These are phyloP conservation scores for Podila epigama DNA, from an alignment of 192 early-diverging fungal species.

Conservation along the genomic window DNA sequence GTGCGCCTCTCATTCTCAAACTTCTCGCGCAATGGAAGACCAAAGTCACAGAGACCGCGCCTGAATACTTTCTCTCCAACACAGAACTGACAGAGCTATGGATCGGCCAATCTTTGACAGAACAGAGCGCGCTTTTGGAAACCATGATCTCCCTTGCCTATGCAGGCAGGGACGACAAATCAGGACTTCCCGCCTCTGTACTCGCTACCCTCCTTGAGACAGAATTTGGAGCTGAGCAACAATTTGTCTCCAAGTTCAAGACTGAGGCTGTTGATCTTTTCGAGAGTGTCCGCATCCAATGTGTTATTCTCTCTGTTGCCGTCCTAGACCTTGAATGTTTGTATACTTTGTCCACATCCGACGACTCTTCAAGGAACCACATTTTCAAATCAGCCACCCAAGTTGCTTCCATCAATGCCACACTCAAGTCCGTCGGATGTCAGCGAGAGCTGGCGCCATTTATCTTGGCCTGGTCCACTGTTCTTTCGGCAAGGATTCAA, in stretches of 20 bases:
- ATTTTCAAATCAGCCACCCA: conserved; percentile 29
- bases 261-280: conserved; percentile 34
- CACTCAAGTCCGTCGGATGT: conserved; percentile 30
- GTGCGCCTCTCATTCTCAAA: conserved; percentile 6
- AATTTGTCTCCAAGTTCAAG: conserved; percentile 30
- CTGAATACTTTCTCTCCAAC: conserved; percentile 23
- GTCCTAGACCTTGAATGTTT: conserved; percentile 34
- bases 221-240: conserved; percentile 50
- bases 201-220: conserved; percentile 15
- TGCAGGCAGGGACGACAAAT: conserved; percentile 45
- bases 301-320: conserved; percentile 38
- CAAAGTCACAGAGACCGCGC: conserved; percentile 18
- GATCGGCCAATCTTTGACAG: conserved; percentile 51
- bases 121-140: conserved; percentile 54
- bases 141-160: conserved; percentile 34
- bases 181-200: conserved; percentile 17
- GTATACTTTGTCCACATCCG: conserved; percentile 17
- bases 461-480: conserved; percentile 55
- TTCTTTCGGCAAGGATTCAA: conserved; percentile 24
- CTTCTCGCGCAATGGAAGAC: conserved; percentile 16
- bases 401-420: conserved; percentile 36
- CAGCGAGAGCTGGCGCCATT: conserved; percentile 43
- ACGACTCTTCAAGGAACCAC: conserved; percentile 6
- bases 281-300: conserved; percentile 32
- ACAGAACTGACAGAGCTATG: conserved; percentile 25